These are phyloP conservation scores for Pyrenophora graminea DNA, from an alignment of 2,329 filamentous ascomycete species.

Conservation along the genomic window DNA sequence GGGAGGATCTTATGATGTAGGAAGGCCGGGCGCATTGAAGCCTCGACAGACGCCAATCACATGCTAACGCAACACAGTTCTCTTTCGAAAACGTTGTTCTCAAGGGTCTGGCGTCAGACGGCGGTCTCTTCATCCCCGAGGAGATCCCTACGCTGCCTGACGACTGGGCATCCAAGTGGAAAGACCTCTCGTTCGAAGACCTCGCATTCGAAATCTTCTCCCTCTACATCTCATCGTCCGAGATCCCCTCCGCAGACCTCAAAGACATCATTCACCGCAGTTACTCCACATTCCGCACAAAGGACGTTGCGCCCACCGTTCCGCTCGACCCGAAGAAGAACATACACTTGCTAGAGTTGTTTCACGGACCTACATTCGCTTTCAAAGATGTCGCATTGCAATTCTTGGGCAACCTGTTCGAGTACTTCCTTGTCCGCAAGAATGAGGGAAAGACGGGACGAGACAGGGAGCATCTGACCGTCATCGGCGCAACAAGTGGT, in stretches of 20 bases:
- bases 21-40: constrained; percentile 19
- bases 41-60: constrained; percentile 1
- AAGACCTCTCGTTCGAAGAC: constrained; percentile 76
- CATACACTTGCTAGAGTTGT: constrained; percentile 87
- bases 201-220: constrained; percentile 84
- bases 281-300: constrained; percentile 85
- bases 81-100: constrained; percentile 91
- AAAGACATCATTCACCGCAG: constrained; percentile 81
- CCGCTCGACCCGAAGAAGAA: constrained; percentile 73
- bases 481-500: constrained; percentile 50
- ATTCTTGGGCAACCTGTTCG: constrained; percentile 93
- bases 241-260: constrained; percentile 81
- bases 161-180: constrained; percentile 73
- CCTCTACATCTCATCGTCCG: constrained; percentile 80
- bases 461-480: constrained; percentile 56
- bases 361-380: constrained; percentile 92
- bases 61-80: constrained; percentile 58
- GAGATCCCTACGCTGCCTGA: constrained; percentile 69
- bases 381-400: constrained; percentile 94
- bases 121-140: constrained; percentile 88
- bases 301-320: constrained; percentile 77
- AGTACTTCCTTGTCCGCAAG: constrained; percentile 78
- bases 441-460: constrained; percentile 72
- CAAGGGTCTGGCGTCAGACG: constrained; percentile 84
- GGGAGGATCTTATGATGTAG: constrained; percentile 65